Percentiles rank a stretch among this genome's conserved stretches.
These are phyloP conservation scores for Lactarius quietus DNA, from an alignment of 768 basidiomycete genomes.

Conservation along the genomic window DNA sequence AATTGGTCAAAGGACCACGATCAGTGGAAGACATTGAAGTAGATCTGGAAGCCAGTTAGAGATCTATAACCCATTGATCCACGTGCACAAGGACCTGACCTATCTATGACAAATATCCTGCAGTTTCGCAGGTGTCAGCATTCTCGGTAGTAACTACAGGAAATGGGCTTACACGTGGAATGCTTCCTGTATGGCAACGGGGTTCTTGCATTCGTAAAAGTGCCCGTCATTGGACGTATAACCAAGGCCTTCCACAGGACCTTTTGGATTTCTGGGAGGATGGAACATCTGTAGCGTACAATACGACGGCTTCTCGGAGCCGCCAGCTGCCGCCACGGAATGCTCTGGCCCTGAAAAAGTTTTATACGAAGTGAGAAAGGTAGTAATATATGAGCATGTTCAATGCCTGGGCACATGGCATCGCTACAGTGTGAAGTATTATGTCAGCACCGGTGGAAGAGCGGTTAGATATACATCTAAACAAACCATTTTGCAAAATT, in stretches of 20 bases:
- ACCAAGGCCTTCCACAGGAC: constrained; percentile 35
- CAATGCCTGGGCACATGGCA: constrained; percentile 46
- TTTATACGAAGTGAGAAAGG: neutral
- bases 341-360: constrained; percentile 47
- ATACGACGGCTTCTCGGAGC: constrained; percentile 46
- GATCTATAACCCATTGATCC: neutral
- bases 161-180: neutral
- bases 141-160: neutral
- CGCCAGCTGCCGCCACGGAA: constrained; percentile 26
- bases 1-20: constrained; percentile 41
- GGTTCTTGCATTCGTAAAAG: constrained; percentile 49
- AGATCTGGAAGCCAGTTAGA: constrained; percentile 39
- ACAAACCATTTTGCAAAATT: constrained; percentile 50
- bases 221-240: constrained; percentile 54
- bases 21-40: constrained; percentile 46
- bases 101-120: neutral
- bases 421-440: constrained; percentile 37
- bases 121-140: neutral
- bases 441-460: too few species aligned
- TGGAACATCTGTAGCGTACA: constrained; percentile 55
- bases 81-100: neutral
- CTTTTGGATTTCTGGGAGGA: constrained; percentile 33
- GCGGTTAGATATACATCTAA: too few species aligned
- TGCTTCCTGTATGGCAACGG: constrained; percentile 39
- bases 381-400: neutral